These are phyloP conservation scores for Litsea cubeba DNA, from an alignment of 164 flowering plant species.

Conservation along the genomic window DNA sequence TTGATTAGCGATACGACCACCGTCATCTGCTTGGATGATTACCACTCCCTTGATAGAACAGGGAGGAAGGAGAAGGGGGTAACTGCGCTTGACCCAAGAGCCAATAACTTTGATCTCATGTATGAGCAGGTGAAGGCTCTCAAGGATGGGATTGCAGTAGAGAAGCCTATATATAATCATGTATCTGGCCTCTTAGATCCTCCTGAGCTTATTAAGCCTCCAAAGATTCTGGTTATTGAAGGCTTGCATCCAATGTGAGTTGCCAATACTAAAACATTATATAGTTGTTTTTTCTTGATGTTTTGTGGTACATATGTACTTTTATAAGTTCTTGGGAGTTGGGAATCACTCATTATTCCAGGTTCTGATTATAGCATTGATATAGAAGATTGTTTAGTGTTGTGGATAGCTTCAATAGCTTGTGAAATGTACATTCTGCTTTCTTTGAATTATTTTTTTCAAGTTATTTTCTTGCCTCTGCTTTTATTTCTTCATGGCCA, in stretches of 20 bases:
- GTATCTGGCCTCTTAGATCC: conserved; percentile 87
- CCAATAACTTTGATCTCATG: conserved; percentile 93
- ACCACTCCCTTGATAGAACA: conserved; percentile 84
- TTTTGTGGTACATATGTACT: too few species aligned
- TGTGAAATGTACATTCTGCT: not conserved
- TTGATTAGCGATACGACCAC: conserved; percentile 92
- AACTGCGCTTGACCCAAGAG: conserved; percentile 95
- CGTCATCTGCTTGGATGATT: conserved; percentile 92
- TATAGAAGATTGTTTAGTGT: too few species aligned
- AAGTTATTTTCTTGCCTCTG: not conserved
- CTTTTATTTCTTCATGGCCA: not conserved
- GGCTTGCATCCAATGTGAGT: conserved; percentile 96
- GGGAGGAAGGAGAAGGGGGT: conserved; percentile 93
- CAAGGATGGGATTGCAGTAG: conserved; percentile 66
- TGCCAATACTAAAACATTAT: not conserved
- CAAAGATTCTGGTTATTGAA: conserved; percentile 93
- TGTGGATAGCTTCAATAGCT: not conserved
- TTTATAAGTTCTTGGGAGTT: too few species aligned
- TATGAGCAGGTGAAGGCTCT: conserved; percentile 92
- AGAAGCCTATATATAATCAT: conserved; percentile 92
- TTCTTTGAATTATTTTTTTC: too few species aligned
- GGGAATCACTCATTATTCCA: too few species aligned
- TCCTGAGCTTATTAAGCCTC: conserved; percentile 87
- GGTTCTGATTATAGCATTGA: too few species aligned
- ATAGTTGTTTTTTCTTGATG: too few species aligned